phyloP scores from a whole-genome alignment of 352 stramenopile species.

The Globisporangium splendens region DNA sequence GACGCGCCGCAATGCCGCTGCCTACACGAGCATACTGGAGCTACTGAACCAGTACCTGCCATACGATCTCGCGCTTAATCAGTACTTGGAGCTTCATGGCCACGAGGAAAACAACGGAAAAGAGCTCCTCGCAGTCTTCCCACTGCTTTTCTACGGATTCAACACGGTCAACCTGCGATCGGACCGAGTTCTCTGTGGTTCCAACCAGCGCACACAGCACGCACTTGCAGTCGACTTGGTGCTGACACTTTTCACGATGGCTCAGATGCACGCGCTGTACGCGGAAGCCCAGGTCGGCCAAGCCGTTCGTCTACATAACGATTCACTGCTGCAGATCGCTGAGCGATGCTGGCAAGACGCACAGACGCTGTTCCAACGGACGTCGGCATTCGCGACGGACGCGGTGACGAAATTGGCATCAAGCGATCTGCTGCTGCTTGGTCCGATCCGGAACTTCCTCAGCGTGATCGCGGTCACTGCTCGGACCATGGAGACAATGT shows the following conservation, averaged over 20 bases:
- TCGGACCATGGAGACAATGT: slow-evolving; percentile 17
- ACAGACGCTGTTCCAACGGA: slow-evolving; percentile 20
- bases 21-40: slow-evolving; percentile 27
- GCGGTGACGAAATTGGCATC: background rate
- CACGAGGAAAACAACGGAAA: background rate
- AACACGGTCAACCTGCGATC: slow-evolving; percentile 24
- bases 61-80: slow-evolving; percentile 37
- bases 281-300: slow-evolving; percentile 27
- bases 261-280: slow-evolving; percentile 27
- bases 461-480: slow-evolving; percentile 5
- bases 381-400: slow-evolving; percentile 9
- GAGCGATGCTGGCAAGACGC: slow-evolving; percentile 29
- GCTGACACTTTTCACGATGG: slow-evolving; percentile 33
- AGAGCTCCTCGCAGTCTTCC: slow-evolving; percentile 16
- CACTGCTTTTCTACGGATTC: slow-evolving; percentile 48
- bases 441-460: slow-evolving; percentile 11
- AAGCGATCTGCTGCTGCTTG: background rate
- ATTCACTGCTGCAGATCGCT: slow-evolving; percentile 21
- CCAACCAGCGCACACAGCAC: slow-evolving; percentile 18
- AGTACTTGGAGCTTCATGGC: slow-evolving; percentile 14
- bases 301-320: slow-evolving; percentile 7
- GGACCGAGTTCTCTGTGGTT: slow-evolving; percentile 25
- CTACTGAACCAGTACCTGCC: slow-evolving; percentile 39
- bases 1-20: slow-evolving; percentile 6
- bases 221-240: slow-evolving; percentile 31